Percentiles rank a stretch among this genome's conserved stretches.
These are phyloP conservation scores for Nicotiana knightiana DNA, from an alignment of 257 asterid species.

Conservation along the genomic window DNA sequence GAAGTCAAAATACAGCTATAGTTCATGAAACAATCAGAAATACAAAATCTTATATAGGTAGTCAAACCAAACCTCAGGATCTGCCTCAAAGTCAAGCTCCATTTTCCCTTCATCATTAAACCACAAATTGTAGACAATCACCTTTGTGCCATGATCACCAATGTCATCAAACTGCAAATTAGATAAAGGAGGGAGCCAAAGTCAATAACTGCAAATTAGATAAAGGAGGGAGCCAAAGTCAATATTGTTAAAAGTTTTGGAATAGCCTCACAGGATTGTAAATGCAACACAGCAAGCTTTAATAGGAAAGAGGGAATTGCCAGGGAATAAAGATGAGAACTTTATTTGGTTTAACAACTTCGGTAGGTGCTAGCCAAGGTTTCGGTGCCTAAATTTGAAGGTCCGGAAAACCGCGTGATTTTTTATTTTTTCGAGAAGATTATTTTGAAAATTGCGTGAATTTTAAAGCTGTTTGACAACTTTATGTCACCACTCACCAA, in stretches of 20 bases:
- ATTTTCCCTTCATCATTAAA: conserved; percentile 51
- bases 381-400: background rate
- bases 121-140: conserved; percentile 80
- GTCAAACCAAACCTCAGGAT: conserved; percentile 53
- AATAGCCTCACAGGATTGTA: conserved; percentile 1
- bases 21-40: conserved; percentile 2
- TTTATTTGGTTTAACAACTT: conserved; percentile 1
- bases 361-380: background rate
- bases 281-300: background rate
- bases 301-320: conserved; percentile 1
- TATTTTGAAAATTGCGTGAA: background rate
- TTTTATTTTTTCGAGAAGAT: background rate
- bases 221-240: background rate
- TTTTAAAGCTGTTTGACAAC: background rate
- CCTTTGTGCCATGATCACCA: conserved; percentile 79
- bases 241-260: background rate
- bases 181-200: background rate
- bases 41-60: conserved; percentile 1
- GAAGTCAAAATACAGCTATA: conserved; percentile 5
- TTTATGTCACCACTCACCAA: background rate
- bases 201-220: conserved; percentile 30
- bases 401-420: background rate
- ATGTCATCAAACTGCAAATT: conserved; percentile 60
- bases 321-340: background rate
- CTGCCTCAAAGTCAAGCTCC: conserved; percentile 88